Conservation (phyloP, 805 yeast genomes). For the Ogataea henricii region DNA sequence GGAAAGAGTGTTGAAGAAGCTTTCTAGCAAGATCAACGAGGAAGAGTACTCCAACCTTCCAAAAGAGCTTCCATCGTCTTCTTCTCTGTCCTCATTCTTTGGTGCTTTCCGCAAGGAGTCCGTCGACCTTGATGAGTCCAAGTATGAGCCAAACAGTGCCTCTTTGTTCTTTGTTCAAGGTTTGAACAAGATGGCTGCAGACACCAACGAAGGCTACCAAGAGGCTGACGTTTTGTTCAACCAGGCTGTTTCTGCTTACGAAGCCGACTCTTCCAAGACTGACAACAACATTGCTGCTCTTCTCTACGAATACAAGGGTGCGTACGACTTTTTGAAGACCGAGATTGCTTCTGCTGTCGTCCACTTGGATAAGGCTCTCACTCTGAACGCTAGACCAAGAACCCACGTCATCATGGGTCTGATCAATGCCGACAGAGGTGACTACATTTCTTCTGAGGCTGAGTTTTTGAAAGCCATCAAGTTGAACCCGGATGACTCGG, state of each 20-base stretch:
- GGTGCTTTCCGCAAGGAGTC: slow-evolving; percentile 72
- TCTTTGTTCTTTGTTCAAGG: slow-evolving; percentile 68
- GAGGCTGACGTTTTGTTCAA: slow-evolving; percentile 58
- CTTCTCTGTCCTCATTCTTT: slow-evolving; percentile 83
- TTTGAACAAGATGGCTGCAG: slow-evolving; percentile 48
- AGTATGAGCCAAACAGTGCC: slow-evolving; percentile 57
- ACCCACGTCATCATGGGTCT: slow-evolving; percentile 81
- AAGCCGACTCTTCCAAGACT: slow-evolving; percentile 40
- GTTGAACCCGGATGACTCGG: slow-evolving; percentile 71
- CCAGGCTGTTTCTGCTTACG: slow-evolving; percentile 54
- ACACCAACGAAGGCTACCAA: slow-evolving; percentile 60
- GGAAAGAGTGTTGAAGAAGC: slow-evolving; percentile 83
- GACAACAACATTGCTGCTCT: slow-evolving; percentile 52
- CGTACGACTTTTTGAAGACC: slow-evolving; percentile 79
- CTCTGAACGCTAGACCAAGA: slow-evolving; percentile 73
- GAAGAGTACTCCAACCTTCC: slow-evolving; percentile 53
- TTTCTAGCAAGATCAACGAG: slow-evolving; percentile 71
- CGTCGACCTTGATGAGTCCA: slow-evolving; percentile 45
- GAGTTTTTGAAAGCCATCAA: slow-evolving; percentile 74
- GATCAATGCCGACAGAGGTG: slow-evolving; percentile 77
- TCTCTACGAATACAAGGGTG: slow-evolving; percentile 82
- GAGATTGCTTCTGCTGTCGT: slow-evolving; percentile 65
- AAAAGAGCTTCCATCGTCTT: slow-evolving; percentile 73
- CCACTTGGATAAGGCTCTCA: slow-evolving; percentile 65
- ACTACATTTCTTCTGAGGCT: slow-evolving; percentile 55